phyloP scores from a whole-genome alignment of 2,329 filamentous ascomycete genomes.

The Achaetomium macrosporum region DNA sequence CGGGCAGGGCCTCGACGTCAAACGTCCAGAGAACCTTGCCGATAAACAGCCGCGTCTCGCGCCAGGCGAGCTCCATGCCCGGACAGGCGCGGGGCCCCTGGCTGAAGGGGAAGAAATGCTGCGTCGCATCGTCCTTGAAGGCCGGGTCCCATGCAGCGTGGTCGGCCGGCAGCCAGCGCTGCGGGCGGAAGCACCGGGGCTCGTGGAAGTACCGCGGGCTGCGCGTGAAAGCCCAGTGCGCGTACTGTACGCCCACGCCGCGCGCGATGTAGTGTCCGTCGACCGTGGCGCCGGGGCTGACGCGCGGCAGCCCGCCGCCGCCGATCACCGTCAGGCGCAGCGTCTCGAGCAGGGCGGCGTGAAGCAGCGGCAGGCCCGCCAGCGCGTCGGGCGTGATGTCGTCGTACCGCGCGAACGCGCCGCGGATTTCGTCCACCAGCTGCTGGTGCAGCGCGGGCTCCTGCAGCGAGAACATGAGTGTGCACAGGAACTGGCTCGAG shows the following conservation, averaged over 20 bases:
- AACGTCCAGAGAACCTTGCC: constrained; percentile 11
- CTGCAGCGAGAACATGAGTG: constrained; percentile 20
- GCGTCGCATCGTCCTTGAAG: constrained; percentile 1
- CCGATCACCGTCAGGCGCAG: constrained; percentile 30
- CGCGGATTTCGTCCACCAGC: constrained; percentile 31
- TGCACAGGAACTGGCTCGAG: constrained; percentile 16
- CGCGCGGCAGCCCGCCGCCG: constrained; percentile 19
- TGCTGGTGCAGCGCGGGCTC: constrained; percentile 24
- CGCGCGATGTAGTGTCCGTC: constrained; percentile 24
- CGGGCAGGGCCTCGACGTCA: not conserved
- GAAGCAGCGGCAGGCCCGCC: constrained; percentile 28
- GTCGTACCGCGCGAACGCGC: constrained; percentile 25
- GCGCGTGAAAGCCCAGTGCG: too few species aligned
- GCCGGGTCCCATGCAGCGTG: constrained; percentile 2
- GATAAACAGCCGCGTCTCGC: not conserved
- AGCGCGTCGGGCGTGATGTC: constrained; percentile 26
- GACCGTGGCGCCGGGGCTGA: constrained; percentile 23
- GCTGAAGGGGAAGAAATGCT: constrained; percentile 11
- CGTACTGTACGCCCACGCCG: constrained; percentile 12
- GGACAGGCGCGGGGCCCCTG: constrained; percentile 8
- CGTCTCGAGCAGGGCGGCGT: constrained; percentile 31
- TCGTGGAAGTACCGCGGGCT: constrained; percentile 6
- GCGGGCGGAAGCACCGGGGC: constrained; percentile 2
- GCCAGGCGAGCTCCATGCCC: constrained; percentile 1
- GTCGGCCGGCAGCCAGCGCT: constrained; percentile 9